These are phyloP conservation scores for Sideroxylon spinosum DNA, from an alignment of 179 eudicot species.

Conservation along the genomic window DNA sequence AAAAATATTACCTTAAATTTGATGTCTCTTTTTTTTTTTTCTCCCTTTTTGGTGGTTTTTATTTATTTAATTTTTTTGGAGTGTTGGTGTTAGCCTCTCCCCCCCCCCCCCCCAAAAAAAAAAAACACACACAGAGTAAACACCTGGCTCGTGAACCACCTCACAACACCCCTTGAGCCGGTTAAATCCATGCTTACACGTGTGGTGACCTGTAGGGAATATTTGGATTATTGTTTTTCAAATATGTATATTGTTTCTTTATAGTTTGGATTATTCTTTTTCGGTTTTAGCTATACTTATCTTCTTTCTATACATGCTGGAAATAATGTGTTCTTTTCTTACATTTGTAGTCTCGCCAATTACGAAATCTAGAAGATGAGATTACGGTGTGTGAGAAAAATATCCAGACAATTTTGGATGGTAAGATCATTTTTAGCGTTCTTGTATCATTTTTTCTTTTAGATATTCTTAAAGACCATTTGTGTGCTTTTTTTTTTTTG, in stretches of 20 bases:
- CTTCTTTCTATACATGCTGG: not conserved
- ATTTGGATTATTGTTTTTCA: too few relatives aligned
- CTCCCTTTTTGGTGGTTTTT: too few relatives aligned
- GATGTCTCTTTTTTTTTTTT: too few relatives aligned
- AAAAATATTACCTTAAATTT: not conserved
- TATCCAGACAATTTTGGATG: conserved; percentile 44
- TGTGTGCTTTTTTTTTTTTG: too few relatives aligned
- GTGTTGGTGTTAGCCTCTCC: not conserved
- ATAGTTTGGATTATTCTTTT: not conserved
- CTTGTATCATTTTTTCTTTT: not conserved
- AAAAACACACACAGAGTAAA: too few relatives aligned
- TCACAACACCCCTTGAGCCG: too few relatives aligned
- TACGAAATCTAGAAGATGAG: conserved; percentile 41
- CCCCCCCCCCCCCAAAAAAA: not conserved
- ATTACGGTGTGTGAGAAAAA: conserved; percentile 48
- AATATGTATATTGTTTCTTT: not conserved
- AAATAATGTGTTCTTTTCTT: conserved; percentile 13
- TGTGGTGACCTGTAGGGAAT: too few relatives aligned
- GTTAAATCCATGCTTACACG: too few relatives aligned
- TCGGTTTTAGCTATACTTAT: not conserved
- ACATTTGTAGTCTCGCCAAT: conserved; percentile 42
- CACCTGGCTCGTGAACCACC: too few relatives aligned
- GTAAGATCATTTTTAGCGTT: conserved; percentile 25
- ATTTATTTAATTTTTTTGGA: too few relatives aligned
- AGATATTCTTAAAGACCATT: too few relatives aligned